These are phyloP conservation scores for Mycothermus thermophilus DNA, from an alignment of 495 filamentous ascomycete species.

Conservation along the genomic window DNA sequence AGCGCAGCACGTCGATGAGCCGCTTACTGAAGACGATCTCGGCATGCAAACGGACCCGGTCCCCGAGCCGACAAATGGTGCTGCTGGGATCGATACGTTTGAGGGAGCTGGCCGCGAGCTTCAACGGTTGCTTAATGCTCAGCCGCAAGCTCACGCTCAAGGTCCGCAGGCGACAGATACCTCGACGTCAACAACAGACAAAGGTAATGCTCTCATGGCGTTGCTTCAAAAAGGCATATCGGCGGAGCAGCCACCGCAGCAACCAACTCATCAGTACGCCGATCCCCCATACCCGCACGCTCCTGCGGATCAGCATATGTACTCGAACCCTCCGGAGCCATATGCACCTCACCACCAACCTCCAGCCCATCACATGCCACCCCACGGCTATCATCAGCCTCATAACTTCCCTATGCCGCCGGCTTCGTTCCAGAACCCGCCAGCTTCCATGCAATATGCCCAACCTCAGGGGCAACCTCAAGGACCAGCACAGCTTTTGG, in stretches of 20 bases:
- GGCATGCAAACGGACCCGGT: constrained; percentile 16
- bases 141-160: constrained; percentile 33
- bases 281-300: constrained; percentile 18
- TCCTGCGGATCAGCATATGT: constrained; percentile 31
- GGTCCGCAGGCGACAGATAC: constrained; percentile 23
- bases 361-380: constrained; percentile 21
- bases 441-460: constrained; percentile 7
- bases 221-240: constrained; percentile 17
- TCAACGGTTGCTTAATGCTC: constrained; percentile 50
- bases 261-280: not conserved
- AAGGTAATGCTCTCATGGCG: constrained; percentile 20
- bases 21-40: constrained; percentile 29
- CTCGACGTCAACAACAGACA: constrained; percentile 14
- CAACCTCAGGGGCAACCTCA: constrained; percentile 7
- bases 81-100: constrained; percentile 25
- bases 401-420: constrained; percentile 31
- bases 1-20: constrained; percentile 21
- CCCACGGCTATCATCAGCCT: constrained; percentile 25
- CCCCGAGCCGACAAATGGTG: constrained; percentile 5
- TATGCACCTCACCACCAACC: constrained; percentile 29
- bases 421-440: constrained; percentile 7
- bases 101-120: constrained; percentile 50
- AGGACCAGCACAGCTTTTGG: constrained; percentile 7
- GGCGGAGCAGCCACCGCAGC: constrained; percentile 10
- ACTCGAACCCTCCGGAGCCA: constrained; percentile 20